Evolutionary conservation across 345 rosid species (phyloP).

Genomic region (Eutrema japonicum): DNA sequence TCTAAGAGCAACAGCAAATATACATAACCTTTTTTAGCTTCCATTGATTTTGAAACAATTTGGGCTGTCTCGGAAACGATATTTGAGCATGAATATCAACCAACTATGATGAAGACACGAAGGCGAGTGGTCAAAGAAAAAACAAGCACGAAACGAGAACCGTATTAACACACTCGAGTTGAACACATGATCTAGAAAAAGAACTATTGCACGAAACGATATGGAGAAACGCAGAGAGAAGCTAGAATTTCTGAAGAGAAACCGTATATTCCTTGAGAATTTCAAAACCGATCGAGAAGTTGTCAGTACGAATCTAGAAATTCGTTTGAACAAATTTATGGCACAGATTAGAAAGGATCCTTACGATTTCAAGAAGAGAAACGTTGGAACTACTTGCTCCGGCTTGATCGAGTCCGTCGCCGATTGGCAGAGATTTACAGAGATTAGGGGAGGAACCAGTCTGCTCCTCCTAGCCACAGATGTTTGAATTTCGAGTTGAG

Average conservation of each 20-base stretch:
- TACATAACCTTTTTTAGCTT: background rate
- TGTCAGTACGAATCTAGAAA: background rate
- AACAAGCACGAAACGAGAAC: background rate
- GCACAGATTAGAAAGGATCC: slow-evolving; percentile 11
- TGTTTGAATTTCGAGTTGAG: background rate
- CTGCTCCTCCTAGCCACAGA: background rate
- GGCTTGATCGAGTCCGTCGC: slow-evolving; percentile 6
- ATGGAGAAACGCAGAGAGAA: slow-evolving; percentile 11
- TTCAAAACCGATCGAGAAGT: slow-evolving; percentile 2
- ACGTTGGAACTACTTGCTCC: background rate
- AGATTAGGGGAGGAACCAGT: slow-evolving; percentile 13
- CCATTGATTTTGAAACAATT: background rate
- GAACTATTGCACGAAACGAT: background rate
- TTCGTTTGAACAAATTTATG: background rate
- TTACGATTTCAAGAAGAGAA: slow-evolving; percentile 17
- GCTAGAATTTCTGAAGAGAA: background rate
- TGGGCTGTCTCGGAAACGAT: background rate
- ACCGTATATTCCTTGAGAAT: background rate
- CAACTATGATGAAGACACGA: background rate
- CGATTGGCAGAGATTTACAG: slow-evolving; percentile 16
- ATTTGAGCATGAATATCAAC: background rate
- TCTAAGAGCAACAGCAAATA: background rate
- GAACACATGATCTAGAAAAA: background rate
- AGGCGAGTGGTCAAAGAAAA: background rate
- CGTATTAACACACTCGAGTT: background rate